Conservation (phyloP, 2,329 filamentous ascomycete genomes). For the Colletotrichum orbiculare region DNA sequence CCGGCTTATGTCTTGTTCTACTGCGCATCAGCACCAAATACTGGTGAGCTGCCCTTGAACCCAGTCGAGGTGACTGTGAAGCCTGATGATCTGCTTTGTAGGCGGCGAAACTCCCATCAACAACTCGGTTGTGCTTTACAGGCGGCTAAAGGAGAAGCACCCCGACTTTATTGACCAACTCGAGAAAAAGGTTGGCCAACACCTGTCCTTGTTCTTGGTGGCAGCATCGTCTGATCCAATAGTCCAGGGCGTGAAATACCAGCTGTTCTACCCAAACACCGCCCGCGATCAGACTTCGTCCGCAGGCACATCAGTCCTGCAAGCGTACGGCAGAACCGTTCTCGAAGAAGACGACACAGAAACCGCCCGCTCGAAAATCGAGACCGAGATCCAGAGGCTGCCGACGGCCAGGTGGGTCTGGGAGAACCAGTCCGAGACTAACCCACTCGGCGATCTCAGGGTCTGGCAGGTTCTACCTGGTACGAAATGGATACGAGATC, state of each 20-base stretch:
- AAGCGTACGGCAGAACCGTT: constrained; percentile 40
- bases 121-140: constrained; percentile 40
- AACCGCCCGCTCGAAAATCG: constrained; percentile 38
- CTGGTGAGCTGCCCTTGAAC: constrained; percentile 27
- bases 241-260: constrained; percentile 39
- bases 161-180: constrained; percentile 41
- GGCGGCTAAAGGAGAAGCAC: constrained; percentile 35
- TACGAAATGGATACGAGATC: constrained; percentile 1
- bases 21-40: constrained; percentile 39
- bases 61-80: not conserved
- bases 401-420: constrained; percentile 41
- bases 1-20: constrained; percentile 43
- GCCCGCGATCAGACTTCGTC: constrained; percentile 39
- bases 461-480: constrained; percentile 41
- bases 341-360: constrained; percentile 39
- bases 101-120: constrained; percentile 42
- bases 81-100: not conserved
- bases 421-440: constrained; percentile 39
- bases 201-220: too few relatives aligned
- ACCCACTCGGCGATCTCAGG: constrained; percentile 39
- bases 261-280: constrained; percentile 40
- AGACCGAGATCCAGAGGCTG: constrained; percentile 39
- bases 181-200: constrained; percentile 35
- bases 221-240: too few relatives aligned
- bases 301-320: constrained; percentile 39